Evolutionary conservation across 116 monocot genomes (phyloP), one percentile per base, ranked within the genome.

Genomic region (Trichopus zeylanicus): DNA sequence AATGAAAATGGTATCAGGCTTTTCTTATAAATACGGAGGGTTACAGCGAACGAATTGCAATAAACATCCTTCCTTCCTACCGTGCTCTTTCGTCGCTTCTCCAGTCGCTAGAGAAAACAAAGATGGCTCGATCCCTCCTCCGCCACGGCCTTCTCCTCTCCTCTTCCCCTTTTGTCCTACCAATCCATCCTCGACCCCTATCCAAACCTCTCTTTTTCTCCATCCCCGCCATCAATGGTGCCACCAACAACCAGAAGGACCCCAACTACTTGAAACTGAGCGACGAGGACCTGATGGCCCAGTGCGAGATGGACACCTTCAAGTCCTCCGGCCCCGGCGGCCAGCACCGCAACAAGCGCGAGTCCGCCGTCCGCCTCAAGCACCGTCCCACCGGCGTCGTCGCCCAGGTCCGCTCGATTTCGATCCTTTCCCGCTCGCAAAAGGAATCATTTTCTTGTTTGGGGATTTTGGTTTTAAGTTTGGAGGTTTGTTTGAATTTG

Each of bases 271-370:
- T 91, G 28, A 48, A 29, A 9, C 64, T 87, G 46, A 72, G 68
- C 11, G 91, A 97, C 16, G 84, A 84, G 5, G 85, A 97, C 60
- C 69, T 97, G 52, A 80, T 91, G 87, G 70, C 61, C 56, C 97
- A 91, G 77, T 97, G 97, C 73, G 73, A 82, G 23, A 75, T 91
- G 87, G 85, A 53, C 59, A 91, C 91, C 24, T 91, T 80, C 77
- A 97, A 88, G 70, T 48, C 85, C 12, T 85, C 91, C 18, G 97
- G 97, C n/a, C 97, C 87, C 30, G 97, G 97, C 18, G 91, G 97
- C 1, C 91, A 97, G 73, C 97, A 97, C 75, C 84, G 97, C 30
- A 97, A 97, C 77, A 97, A 97, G 82, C 81, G 91, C 26, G 97
- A 97, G 79, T 75, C 87, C 32, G 84, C 97, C 42, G 91, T 97